These are phyloP conservation scores for Colletotrichum salicis DNA, from an alignment of 2,329 filamentous ascomycete genomes.

Conservation along the genomic window DNA sequence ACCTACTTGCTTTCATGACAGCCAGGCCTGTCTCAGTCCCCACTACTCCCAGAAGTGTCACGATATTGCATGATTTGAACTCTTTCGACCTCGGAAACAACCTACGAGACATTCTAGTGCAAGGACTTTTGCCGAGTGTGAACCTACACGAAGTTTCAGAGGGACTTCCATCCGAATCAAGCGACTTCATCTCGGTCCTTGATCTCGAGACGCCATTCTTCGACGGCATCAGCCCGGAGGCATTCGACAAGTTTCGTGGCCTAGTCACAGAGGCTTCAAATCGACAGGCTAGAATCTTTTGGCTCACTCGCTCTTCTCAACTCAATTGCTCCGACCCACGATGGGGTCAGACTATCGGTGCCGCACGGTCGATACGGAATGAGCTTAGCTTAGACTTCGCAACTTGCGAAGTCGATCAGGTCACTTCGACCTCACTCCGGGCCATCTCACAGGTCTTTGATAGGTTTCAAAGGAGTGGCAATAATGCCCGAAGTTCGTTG, in stretches of 20 bases:
- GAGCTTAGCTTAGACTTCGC: conserved; percentile 33
- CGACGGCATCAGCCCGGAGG: conserved; percentile 18
- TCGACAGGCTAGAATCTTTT: conserved; percentile 36
- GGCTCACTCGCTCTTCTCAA: conserved; percentile 40
- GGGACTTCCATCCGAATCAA: not conserved
- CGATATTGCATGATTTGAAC: conserved; percentile 1
- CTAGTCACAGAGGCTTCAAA: conserved; percentile 13
- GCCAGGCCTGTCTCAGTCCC: not conserved
- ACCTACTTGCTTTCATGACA: conserved; percentile 24
- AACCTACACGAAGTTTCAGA: conserved; percentile 2
- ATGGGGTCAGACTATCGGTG: conserved; percentile 38
- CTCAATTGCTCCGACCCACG: conserved; percentile 37
- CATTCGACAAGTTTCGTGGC: conserved; percentile 31
- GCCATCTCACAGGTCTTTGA: not conserved
- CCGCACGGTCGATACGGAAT: conserved; percentile 37
- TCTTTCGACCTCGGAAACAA: not conserved
- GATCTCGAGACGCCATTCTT: conserved; percentile 37
- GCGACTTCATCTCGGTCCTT: conserved; percentile 33
- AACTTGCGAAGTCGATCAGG: conserved; percentile 7
- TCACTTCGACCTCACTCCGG: not conserved
- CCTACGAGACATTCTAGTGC: not conserved
- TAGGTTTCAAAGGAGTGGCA: not conserved
- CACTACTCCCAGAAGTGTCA: not conserved
- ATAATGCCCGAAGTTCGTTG: not conserved
- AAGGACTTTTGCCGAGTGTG: too few species aligned